Percentiles rank a stretch among this genome's conserved stretches.
phyloP scores from a whole-genome alignment of 495 filamentous ascomycete genomes.

The Xylaria grammica region DNA sequence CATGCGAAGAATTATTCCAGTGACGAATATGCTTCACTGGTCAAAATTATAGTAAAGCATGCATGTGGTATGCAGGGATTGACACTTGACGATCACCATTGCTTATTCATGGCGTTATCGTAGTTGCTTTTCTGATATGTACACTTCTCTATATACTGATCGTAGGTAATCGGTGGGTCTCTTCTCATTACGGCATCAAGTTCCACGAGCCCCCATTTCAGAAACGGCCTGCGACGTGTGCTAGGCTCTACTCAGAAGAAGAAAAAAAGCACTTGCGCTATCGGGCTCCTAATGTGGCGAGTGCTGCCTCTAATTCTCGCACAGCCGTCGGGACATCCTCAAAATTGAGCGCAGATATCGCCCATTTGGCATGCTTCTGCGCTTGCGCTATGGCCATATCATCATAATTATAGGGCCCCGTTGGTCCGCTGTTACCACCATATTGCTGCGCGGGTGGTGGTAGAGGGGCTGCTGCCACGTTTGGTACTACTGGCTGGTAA shows the following conservation, averaged over 20 bases:
- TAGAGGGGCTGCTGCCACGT: slow-evolving; percentile 13
- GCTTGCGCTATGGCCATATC: slow-evolving; percentile 77
- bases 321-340: slow-evolving; percentile 93
- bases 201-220: too few relatives aligned
- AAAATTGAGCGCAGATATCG: slow-evolving; percentile 94
- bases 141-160: background rate
- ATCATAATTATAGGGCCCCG: slow-evolving; percentile 52
- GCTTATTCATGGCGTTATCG: background rate
- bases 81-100: background rate
- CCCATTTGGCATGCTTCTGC: slow-evolving; percentile 97
- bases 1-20: background rate
- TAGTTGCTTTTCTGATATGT: background rate
- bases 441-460: slow-evolving; percentile 30
- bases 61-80: background rate
- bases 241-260: too few relatives aligned
- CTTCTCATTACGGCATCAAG: background rate
- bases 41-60: background rate
- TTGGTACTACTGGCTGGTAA: slow-evolving; percentile 25
- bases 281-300: slow-evolving; percentile 66
- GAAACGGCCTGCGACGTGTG: too few relatives aligned
- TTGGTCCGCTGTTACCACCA: slow-evolving; percentile 15
- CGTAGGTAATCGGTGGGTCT: background rate
- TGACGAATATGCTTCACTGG: background rate
- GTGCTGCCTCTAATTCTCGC: slow-evolving; percentile 77
- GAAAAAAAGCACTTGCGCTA: slow-evolving; percentile 22